Percentiles rank a stretch among this genome's conserved stretches.
phyloP scores from a whole-genome alignment of 2,329 filamentous ascomycete species.

The Fusarium neocosmosporiellum region DNA sequence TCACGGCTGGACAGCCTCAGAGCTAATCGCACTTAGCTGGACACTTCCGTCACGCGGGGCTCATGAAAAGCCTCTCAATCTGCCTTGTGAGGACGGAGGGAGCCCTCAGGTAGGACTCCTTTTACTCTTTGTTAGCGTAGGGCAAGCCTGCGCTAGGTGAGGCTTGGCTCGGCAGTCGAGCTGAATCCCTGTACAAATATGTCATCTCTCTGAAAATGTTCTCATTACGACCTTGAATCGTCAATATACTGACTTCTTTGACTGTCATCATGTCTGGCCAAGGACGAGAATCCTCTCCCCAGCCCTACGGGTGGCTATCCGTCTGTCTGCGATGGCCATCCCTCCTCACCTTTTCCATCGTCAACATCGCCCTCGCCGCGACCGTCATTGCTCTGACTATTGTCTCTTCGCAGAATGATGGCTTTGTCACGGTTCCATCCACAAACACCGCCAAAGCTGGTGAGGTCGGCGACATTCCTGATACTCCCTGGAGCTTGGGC shows the following conservation, averaged over 20 bases:
- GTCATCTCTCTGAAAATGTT: neutral
- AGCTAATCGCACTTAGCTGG: neutral
- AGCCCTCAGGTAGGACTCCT: neutral
- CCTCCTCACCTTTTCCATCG: constrained; percentile 6
- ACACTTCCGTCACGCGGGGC: neutral
- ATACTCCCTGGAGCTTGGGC: constrained; percentile 14
- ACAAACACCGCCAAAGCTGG: neutral
- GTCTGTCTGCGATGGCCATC: constrained; percentile 19
- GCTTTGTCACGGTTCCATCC: constrained; percentile 15
- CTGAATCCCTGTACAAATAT: neutral
- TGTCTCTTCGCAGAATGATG: constrained; percentile 8
- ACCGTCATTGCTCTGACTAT: constrained; percentile 12
- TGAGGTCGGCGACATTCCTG: neutral
- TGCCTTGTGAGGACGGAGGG: neutral
- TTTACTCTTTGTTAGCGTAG: neutral
- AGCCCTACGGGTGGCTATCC: constrained; percentile 22
- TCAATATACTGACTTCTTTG: neutral
- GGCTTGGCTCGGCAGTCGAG: neutral
- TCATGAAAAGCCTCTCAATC: neutral
- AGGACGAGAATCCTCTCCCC: neutral
- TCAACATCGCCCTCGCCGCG: constrained; percentile 12
- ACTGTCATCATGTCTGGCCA: neutral
- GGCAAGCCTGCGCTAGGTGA: neutral
- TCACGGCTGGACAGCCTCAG: neutral
- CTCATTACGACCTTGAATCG: neutral